phyloP scores from a whole-genome alignment of 306 rosid species.

The Glycine soja region DNA sequence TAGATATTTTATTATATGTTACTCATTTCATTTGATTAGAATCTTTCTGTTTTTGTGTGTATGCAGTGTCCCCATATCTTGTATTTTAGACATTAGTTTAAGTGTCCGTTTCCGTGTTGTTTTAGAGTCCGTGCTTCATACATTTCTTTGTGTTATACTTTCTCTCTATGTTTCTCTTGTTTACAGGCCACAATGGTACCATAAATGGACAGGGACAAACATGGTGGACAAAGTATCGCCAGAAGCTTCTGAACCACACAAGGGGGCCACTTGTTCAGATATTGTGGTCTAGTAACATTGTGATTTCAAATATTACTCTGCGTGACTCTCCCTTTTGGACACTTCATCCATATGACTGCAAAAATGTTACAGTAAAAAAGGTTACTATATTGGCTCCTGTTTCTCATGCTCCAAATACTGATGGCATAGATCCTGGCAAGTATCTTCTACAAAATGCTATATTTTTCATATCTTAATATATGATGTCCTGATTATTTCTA shows the following conservation, averaged over 20 bases:
- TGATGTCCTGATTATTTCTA: no score
- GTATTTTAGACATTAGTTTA: no score
- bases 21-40: no score
- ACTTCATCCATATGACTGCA: constrained; percentile 96
- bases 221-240: constrained; percentile 91
- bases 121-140: no score
- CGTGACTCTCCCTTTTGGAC: constrained; percentile 98
- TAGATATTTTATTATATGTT: no score
- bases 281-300: constrained; percentile 87
- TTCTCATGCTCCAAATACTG: constrained; percentile 84
- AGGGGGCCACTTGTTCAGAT: constrained; percentile 94
- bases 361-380: constrained; percentile 76
- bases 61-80: no score
- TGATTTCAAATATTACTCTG: constrained; percentile 78
- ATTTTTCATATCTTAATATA: background rate
- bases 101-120: no score
- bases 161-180: constrained; percentile 41
- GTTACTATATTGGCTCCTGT: constrained; percentile 89
- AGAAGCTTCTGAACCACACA: constrained; percentile 89
- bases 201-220: constrained; percentile 91
- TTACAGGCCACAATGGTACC: constrained; percentile 93
- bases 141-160: constrained; percentile 55
- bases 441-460: constrained; percentile 5
- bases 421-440: constrained; percentile 97
- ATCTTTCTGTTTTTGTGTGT: no score